Base-by-base conservation (phyloP, 2,329 filamentous ascomycete genomes). In the Didymosphaeria variabile region DNA sequence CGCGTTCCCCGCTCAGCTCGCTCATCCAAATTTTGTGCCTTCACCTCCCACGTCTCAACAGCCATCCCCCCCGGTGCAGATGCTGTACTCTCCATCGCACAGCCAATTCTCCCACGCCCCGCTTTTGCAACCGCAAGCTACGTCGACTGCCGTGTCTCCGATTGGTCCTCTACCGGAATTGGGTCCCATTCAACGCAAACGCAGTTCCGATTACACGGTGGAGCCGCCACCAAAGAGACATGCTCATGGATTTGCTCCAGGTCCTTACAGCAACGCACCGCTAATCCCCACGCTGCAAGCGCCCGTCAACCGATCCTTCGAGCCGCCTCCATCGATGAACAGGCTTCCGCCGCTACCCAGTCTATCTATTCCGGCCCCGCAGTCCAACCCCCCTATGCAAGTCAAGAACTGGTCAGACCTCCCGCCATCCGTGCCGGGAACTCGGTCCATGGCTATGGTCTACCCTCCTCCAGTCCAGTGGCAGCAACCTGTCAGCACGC, bases 361-460 rank as follows among this genome's bases (percentile, higher is more conserved):
- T 63, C 84, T 94, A n/a, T 87, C 88, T 9, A 81, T 91, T 46
- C 86, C 90, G 57, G 87, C 87, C 2, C 72, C 72, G 2, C 75
- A 77, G 50, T 66, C 70, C 15, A 70, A 70, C 52, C 67, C 72
- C 10, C 68, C 72, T 50, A 50, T 72, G 8, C 74, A 76, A 49
- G 59, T 68, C 9, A 77, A 80, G 44, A 85, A 81, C 63, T 73
- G 79, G 49, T 72, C 79, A 3, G 80, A 83, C 42, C 79, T 79
- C 44, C 72, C 78, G 6, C 80, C 88, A 23, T 71, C 75, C 8
- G 64, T 63, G 13, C 88, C 91, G 17, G 85, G 85, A 15, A 81
- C 85, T 13, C 87, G 91, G 52, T 87, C 92, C 9, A 94, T 97
- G 89, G 86, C 90, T 7, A 88, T 91, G 19, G 90, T 93, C 1